Percentiles rank a stretch among this genome's conserved stretches.
phyloP scores from a whole-genome alignment of 2,329 filamentous ascomycete genomes.

The Alternaria sp. region DNA sequence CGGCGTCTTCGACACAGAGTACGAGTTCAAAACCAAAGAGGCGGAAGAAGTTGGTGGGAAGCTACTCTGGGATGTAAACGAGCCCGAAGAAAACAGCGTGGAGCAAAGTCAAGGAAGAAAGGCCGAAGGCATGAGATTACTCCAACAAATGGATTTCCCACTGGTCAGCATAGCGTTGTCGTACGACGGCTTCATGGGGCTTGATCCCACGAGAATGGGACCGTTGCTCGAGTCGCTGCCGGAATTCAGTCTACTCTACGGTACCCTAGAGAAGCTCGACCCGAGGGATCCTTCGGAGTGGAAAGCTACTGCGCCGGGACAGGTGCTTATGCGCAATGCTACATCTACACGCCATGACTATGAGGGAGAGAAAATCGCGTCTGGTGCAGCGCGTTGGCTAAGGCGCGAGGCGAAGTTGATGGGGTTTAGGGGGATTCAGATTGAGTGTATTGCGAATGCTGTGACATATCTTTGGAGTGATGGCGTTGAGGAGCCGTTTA shows the following conservation, averaged over 20 bases:
- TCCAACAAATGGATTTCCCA: conserved; percentile 53
- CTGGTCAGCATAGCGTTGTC: conserved; percentile 50
- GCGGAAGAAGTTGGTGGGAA: conserved; percentile 38
- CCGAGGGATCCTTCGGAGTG: conserved; percentile 37
- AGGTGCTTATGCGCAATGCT: conserved; percentile 51
- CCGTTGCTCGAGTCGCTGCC: conserved; percentile 36
- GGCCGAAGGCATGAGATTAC: conserved; percentile 33
- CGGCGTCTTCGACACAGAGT: conserved; percentile 54
- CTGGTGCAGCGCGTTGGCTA: conserved; percentile 46
- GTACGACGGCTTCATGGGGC: conserved; percentile 44
- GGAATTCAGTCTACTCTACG: conserved; percentile 35
- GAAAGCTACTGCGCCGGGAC: conserved; percentile 36
- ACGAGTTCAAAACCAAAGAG: conserved; percentile 47
- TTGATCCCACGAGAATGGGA: conserved; percentile 37
- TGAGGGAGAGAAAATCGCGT: conserved; percentile 48
- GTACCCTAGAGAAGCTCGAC: conserved; percentile 32
- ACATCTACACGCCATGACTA: conserved; percentile 51
- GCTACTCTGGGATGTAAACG: conserved; percentile 38
- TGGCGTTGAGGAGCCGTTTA: conserved; percentile 36
- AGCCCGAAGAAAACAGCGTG: conserved; percentile 20
- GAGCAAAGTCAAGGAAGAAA: conserved; percentile 28
- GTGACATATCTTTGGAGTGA: conserved; percentile 45
- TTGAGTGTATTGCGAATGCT: conserved; percentile 46
- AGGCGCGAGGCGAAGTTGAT: conserved; percentile 48
- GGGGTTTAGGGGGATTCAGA: conserved; percentile 50